phyloP scores from a whole-genome alignment of 345 rosid genomes.

The Populus alba region DNA sequence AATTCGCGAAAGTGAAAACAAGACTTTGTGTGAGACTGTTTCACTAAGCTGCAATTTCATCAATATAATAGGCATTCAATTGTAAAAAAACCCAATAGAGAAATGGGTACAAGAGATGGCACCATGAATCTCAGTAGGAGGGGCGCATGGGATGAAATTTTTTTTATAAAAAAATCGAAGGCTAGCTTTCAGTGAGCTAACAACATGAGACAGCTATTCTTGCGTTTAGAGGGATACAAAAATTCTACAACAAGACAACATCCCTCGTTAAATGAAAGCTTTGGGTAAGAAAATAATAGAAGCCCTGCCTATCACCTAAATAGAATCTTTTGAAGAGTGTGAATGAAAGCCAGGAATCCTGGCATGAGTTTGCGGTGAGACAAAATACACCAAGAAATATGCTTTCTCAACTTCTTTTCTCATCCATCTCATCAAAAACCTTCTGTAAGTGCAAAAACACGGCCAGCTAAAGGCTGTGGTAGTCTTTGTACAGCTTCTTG shows the following conservation, averaged over 20 bases:
- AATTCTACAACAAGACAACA: neutral
- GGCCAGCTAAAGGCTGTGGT: conserved; percentile 60
- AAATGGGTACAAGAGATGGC: neutral
- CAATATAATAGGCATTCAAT: too few species aligned
- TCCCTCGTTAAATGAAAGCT: neutral
- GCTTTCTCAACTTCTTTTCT: neutral
- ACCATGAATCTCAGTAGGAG: too few species aligned
- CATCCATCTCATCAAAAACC: conserved; percentile 47
- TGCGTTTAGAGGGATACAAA: neutral
- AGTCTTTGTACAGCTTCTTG: conserved; percentile 61
- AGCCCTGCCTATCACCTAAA: neutral
- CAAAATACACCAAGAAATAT: neutral
- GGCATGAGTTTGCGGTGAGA: too few species aligned
- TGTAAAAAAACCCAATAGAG: neutral
- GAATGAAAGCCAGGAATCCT: too few species aligned
- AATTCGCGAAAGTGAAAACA: too few species aligned
- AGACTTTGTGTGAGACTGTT: too few species aligned
- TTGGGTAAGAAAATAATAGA: neutral
- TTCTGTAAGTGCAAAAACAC: conserved; percentile 75
- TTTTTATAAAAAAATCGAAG: too few species aligned
- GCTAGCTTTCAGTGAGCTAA: too few species aligned
- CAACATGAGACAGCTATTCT: too few species aligned
- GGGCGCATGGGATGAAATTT: too few species aligned
- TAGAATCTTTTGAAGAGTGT: too few species aligned
- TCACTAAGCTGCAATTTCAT: too few species aligned